Evolutionary conservation across 2,329 filamentous ascomycete species (phyloP), one percentile per base, ranked within the genome.

Genomic region (Immersiporthe knoxdaviesiana): DNA sequence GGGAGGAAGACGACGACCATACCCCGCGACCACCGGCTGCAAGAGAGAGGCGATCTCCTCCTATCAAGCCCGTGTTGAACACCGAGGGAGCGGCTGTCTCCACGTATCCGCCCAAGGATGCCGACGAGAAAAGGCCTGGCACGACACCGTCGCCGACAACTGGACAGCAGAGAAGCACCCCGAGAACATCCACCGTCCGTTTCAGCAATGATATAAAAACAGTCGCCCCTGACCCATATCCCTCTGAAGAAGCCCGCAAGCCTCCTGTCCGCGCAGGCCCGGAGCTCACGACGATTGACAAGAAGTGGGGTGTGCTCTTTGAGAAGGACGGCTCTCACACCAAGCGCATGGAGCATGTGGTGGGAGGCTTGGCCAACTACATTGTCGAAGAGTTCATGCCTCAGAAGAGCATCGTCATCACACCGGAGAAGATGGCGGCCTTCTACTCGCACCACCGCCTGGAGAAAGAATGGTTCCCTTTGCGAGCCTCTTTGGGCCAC

Each of bases 271-370:
- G 54, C 16, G 58, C 59, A 5, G 54, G 63, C 16, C 74, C 79
- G 41, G 87, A 88, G 70, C 77, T 84, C 71, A 89, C 86, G 1
- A 86, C 87, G 1, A 78, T 91, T 37, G 92, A 94, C 76, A 87
- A 86, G 76, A 90, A 90, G 76, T 97, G 93, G 93, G 91, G 92
- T 7, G 84, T 83, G 12, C 78, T 97, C 2, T 97, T 97, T 76
- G 88, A 91, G 61, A 81, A 84, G 2, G 83, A 89, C 37, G 91
- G 90, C 0, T 84, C 86, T 68, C 88, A 92, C 0, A 94, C 92
- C 0, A 79, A 84, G 62, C 84, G 92, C 65, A 83, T 95, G 21
- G 87, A 87, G 0, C 87, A 94, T 72, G 89, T 96, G 52, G 80
- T 97, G 63, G 84, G 89, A 67, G 92, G 92, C 0, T 82, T 97